Evolutionary conservation across 176 grass and related monocot species (phyloP), one percentile per base, ranked within the genome.

Genomic region (Carex kokanica): DNA sequence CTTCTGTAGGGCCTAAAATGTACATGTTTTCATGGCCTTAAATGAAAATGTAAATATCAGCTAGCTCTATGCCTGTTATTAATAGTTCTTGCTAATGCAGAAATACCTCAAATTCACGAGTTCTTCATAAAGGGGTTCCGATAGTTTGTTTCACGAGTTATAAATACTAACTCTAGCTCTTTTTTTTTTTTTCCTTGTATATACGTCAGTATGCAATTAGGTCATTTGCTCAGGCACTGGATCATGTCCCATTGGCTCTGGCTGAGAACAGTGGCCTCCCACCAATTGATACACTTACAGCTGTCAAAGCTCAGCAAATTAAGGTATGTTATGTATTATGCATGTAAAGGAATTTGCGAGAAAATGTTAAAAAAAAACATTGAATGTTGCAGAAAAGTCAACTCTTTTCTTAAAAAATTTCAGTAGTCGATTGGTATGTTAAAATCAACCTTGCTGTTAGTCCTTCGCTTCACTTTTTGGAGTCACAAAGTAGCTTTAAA

Each of bases 141-240:
- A n/a, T 11, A n/a, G 7, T 36, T 66, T 23, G 13, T 68, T 81
- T 52, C 5, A 77, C 31, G 20, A 40, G 41, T 43, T 49, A 10
- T 57, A 43, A 83, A 68, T 79, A 17, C 16, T 5, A 49, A 47
- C 71, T 74, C 24, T 13, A 7, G 45, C 5, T 6, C 41, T 49
- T 0, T 73, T 47, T 59, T 56, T 66, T 84, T 2, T 69, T 79
- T 41, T 86, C 56, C 84, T 52, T 75, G 16, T 91, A 3, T 71
- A 77, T 70, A 41, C 86, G 25, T 74, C 83, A 98, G 92, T 98
- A 98, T 88, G 92, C 92, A 82, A 90, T 98, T 83, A 98, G 93
- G 85, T 91, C 89, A 12, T 99, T 99, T 74, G 96, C 91, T 89
- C 90, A 93, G 78, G 92, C 89, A 52, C 82, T 98, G 74, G 95